Conservation (phyloP, 163 green algal species). For the Chlorella variabilis region DNA sequence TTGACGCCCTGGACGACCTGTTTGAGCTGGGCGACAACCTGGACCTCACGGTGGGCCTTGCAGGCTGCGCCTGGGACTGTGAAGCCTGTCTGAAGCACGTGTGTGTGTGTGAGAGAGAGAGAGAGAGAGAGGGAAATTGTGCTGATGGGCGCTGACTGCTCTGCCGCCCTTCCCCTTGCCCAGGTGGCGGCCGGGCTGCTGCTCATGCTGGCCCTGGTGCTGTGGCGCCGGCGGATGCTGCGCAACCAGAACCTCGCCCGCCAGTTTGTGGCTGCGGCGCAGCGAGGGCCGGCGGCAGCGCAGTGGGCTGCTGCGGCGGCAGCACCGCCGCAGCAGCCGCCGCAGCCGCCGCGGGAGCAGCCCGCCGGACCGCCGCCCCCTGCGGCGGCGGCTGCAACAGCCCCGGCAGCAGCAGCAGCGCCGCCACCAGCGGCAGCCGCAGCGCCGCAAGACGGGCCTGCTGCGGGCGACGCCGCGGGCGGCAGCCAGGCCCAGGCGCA, state of each 20-base stretch:
- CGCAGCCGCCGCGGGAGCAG: conserved; percentile 5
- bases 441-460: neutral
- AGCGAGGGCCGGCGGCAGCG: neutral
- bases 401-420: neutral
- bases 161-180: too few relatives aligned
- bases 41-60: conserved; percentile 26
- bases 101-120: neutral
- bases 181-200: conserved; percentile 42
- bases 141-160: neutral
- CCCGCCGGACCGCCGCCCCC: neutral
- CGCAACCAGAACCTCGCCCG: conserved; percentile 19
- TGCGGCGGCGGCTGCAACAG: neutral
- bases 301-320: neutral
- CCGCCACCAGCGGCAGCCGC: too few relatives aligned
- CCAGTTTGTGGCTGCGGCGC: conserved; percentile 18
- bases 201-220: conserved; percentile 52
- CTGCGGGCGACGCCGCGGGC: too few relatives aligned
- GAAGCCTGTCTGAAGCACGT: too few relatives aligned
- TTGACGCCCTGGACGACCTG: conserved; percentile 25
- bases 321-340: neutral
- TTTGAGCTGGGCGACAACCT: conserved; percentile 15
- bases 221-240: conserved; percentile 46
- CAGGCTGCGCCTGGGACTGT: neutral
- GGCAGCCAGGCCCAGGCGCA: neutral
- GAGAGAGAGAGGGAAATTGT: too few relatives aligned